These are phyloP conservation scores for Fraxinus floribunda DNA, from an alignment of 305 asterid genomes.

Conservation along the genomic window DNA sequence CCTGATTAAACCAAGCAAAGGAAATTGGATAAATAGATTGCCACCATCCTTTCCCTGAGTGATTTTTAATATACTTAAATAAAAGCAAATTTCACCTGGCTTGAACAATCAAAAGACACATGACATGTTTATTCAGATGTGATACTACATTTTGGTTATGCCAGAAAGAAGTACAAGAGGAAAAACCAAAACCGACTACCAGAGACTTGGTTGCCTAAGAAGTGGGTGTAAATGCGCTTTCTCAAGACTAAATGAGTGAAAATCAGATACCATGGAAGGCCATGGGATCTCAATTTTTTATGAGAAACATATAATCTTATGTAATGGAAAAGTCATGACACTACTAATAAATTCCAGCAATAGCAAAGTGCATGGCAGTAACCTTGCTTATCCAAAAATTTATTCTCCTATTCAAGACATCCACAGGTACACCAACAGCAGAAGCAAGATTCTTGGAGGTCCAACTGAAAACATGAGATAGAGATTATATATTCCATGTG, in stretches of 20 bases:
- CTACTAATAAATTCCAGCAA: neutral
- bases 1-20: conserved; percentile 49
- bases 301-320: neutral
- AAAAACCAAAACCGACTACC: conserved; percentile 4
- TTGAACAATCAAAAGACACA: neutral
- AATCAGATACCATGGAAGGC: conserved; percentile 13
- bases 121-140: neutral
- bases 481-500: conserved; percentile 8
- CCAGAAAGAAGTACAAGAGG: neutral
- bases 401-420: conserved; percentile 75
- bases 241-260: conserved; percentile 6
- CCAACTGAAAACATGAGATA: conserved; percentile 60
- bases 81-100: neutral
- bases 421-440: conserved; percentile 79
- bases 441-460: conserved; percentile 77
- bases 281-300: conserved; percentile 3
- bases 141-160: neutral
- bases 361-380: conserved; percentile 1
- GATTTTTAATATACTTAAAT: conserved; percentile 8
- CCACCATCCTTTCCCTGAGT: neutral
- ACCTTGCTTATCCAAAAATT: conserved; percentile 97
- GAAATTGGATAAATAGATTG: conserved; percentile 2
- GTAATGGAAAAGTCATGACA: neutral
- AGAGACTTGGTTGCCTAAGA: neutral
- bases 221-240: neutral